Evolutionary conservation across 1,139 yeast genomes (phyloP), one percentile per base, ranked within the genome.

Genomic region (Suhomyces terraborum): DNA sequence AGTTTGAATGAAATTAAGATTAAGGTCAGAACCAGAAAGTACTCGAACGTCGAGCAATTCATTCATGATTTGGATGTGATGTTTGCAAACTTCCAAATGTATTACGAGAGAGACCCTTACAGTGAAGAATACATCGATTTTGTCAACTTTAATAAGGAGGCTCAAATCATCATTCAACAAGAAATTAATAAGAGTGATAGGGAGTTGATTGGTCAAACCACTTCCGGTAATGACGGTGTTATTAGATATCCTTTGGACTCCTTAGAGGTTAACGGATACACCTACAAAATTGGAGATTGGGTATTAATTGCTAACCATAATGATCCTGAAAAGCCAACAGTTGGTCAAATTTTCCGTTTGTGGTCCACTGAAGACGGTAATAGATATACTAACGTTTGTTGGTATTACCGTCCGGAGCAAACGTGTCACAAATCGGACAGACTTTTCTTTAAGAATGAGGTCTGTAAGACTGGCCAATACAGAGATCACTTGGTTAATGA

Each of bases 331-430:
- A 86, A 87, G 61, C 98, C 98, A 12, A 91, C 91, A 10, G 87
- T 91, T 20, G 97, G 95, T 8, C 98, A 93, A 62, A 80, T 93
- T 26, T 93, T 91, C 68, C 78, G 96, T 54, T 77, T 93, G 49
- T 93, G 98, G 98, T 81, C 84, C 44, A 80, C 83, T 3, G 77
- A 79, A 42, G 96, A 89, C 55, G 95, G 94, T 12, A 83, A 86
- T 49, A 77, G 84, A 47, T 91, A 93, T 80, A 77, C 93, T 58
- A 93, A 93, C 57, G 96, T 88, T 28, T 93, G 98, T 69, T 93
- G 98, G 98, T 93, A 91, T 65, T 86, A 88, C 57, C 81, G 98
- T 47, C 96, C 98, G 0, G 98, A 93, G 62, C 98, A 94, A 71
- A 93, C 98, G 0, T 95, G 94, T 35, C 98, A 93, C 63, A 79